Conservation (phyloP, 2,329 filamentous ascomycete genomes). For the Drechslera avenae region DNA sequence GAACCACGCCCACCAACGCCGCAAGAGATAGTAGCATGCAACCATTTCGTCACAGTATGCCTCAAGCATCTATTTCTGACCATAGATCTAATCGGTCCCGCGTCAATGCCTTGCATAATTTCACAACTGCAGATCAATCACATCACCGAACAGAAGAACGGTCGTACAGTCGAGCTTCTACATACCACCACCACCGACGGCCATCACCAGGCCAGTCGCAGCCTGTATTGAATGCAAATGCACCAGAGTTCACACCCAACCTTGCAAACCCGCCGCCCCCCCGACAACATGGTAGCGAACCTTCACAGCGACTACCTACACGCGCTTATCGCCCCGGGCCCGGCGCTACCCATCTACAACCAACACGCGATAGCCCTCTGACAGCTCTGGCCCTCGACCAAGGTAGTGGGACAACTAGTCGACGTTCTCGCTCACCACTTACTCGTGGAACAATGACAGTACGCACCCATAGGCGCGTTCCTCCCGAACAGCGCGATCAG, state of each 20-base stretch:
- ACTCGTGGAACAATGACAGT: slow-evolving; percentile 1
- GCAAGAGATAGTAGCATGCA: slow-evolving; percentile 3
- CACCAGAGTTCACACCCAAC: slow-evolving; percentile 6
- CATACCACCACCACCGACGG: not conserved
- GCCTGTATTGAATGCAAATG: not conserved
- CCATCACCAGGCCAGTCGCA: not conserved
- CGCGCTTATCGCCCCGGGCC: slow-evolving; percentile 1
- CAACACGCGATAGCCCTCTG: slow-evolving; percentile 7
- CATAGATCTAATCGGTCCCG: slow-evolving; percentile 20
- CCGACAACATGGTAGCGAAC: slow-evolving; percentile 2
- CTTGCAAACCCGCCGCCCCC: slow-evolving; percentile 11
- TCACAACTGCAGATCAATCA: not conserved
- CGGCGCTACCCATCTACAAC: slow-evolving; percentile 4
- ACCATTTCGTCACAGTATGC: slow-evolving; percentile 16
- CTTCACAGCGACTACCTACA: not conserved
- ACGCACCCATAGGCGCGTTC: slow-evolving; percentile 21
- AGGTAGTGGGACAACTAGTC: slow-evolving; percentile 18
- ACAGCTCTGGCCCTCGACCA: slow-evolving; percentile 16
- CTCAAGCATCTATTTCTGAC: slow-evolving; percentile 14
- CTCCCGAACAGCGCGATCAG: slow-evolving; percentile 35
- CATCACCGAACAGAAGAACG: slow-evolving; percentile 9
- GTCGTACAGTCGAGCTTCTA: slow-evolving; percentile 11
- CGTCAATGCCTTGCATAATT: not conserved
- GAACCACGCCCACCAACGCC: slow-evolving; percentile 5
- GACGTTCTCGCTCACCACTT: slow-evolving; percentile 14